Evolutionary conservation across 768 basidiomycete genomes (phyloP), one percentile per base, ranked within the genome.

Genomic region (Galerina marginata): DNA sequence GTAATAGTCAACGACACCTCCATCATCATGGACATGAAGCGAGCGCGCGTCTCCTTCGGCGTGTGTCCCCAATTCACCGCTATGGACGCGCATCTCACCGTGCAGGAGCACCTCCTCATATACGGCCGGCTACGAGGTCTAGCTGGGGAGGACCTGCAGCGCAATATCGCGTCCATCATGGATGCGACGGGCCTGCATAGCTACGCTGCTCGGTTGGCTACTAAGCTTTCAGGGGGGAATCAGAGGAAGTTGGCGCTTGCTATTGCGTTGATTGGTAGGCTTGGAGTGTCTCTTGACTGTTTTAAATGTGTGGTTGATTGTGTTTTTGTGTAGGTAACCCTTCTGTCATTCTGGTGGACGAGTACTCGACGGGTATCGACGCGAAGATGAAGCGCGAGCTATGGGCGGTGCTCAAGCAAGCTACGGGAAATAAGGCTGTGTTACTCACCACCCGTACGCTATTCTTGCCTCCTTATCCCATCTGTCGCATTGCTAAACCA

Each of bases 21-120:
- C 3, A 86, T 90, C 39, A 75, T 89, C 16, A 76, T 77, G 16
- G 78, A 86, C 56, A 84, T 90, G 0, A 82, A 83, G 23, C 78
- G 72, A 5, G 89, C 91, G 20, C 83, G 90, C 20, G 79, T 87
- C 6, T 81, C 86, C 9, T 83, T 94, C 12, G 92, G 92, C 2
- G 89, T 94, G 45, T 94, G 91, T 69, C 91, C 91, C 0, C 92
- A 93, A 63, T 91, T 92, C 73, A 92, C 91, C 1, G 91, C 92
- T 2, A 91, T 93, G 61, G 92, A 93, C 62, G 76, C 84, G 6
- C 88, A 92, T 65, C 71, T 93, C 43, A 92, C 90, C 3, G 91
- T 92, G 16, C 83, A 87, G 46, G 89, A 94, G 68, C 92, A 93
- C 66, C 76, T 93, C 43, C 50, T 80, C 58, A 80, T 92, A 7